Base-by-base conservation (phyloP, 2,329 filamentous ascomycete genomes). In the Paraconiothyrium sp. region DNA sequence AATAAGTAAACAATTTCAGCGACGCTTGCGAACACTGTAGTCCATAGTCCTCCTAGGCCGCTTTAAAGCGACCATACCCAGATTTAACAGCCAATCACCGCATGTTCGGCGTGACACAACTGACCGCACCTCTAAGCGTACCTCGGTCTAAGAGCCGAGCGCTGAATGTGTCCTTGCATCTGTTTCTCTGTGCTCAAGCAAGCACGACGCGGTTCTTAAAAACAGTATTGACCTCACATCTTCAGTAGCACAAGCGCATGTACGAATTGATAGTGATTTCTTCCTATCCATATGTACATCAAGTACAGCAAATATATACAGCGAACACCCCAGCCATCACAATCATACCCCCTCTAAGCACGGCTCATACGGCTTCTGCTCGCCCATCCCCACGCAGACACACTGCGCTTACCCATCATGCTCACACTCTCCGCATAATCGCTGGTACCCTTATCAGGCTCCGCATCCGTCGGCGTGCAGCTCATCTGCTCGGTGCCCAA, bases 381-480 rank as follows among this genome's bases (percentile, higher is more conserved):
- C 1, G 41, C 37, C 64, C 64, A 67, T 8, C 64, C 64, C 57
- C 58, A 48, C 9, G 30, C 48, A 24, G 56, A 22, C 30, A 65
- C 57, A 13, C 46, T 54, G 37, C 65, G 14, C 59, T 70, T 71
- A 54, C 66, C 59, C 71, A 74, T 70, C 50, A 65, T 50, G 10
- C 54, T 56, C 7, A 78, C 72, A 43, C 79, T 81, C 72, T 77
- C 60, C 1, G 74, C 79, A 50, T 79, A 82, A 46, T 83, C 78
- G 27, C 75, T 77, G 0, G 81, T 82, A 1, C 81, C 81, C 14
- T 79, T 66, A 16, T 63, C 66, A 0, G 81, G 81, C 60, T 83
- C 81, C 3, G 78, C 76, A 63, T 83, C 82, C n/a, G 65, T 67
- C 1, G 79, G 64, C 48, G 73, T 72, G 69, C 79, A 81, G 0